Evolutionary conservation across 2,329 filamentous ascomycete genomes (phyloP).

Genomic region (Coniochaeta ligniaria): DNA sequence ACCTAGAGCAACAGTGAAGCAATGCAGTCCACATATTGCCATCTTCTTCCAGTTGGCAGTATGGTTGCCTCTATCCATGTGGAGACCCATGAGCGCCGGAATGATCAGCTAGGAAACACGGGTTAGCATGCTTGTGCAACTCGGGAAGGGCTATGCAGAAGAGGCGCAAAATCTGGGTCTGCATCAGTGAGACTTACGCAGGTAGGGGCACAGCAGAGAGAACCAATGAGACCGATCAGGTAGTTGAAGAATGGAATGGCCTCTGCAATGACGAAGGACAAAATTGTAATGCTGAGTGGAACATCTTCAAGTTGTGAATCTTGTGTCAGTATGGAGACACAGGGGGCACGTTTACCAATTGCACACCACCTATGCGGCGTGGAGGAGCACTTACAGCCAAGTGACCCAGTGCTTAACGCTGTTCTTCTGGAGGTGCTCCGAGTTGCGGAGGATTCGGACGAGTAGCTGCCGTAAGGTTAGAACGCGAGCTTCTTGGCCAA

Average conservation of each 20-base stretch:
- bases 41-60: not conserved
- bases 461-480: conserved; percentile 10
- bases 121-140: conserved; percentile 4
- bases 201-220: conserved; percentile 8
- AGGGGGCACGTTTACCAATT: not conserved
- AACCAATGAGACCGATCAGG: conserved; percentile 8
- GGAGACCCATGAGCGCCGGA: conserved; percentile 1
- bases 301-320: not conserved
- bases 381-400: conserved; percentile 14
- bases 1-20: conserved; percentile 5
- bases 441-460: conserved; percentile 22
- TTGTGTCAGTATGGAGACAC: not conserved
- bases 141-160: not conserved
- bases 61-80: not conserved
- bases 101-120: not conserved
- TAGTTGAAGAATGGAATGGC: conserved; percentile 19
- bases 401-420: conserved; percentile 19
- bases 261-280: conserved; percentile 16
- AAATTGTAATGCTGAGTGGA: conserved; percentile 12
- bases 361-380: not conserved
- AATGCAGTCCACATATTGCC: conserved; percentile 5
- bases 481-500: not conserved
- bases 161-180: not conserved
- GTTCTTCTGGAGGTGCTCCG: conserved; percentile 21
- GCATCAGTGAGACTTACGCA: conserved; percentile 3